Percentiles rank a stretch among this genome's conserved stretches.
Conservation (phyloP, 257 asterid species). For the Nicotiana tomentosiformis region DNA sequence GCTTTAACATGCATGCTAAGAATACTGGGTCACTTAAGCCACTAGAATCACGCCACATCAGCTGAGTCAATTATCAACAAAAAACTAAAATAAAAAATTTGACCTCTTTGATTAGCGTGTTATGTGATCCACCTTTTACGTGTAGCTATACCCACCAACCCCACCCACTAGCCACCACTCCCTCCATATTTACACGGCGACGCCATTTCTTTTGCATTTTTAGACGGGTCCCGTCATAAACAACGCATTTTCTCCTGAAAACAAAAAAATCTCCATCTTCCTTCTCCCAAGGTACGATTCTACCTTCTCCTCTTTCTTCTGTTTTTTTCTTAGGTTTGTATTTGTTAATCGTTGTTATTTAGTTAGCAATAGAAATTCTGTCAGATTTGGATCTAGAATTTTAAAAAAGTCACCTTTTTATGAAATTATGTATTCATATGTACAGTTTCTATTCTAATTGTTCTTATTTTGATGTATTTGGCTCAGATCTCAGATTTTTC, state of each 20-base stretch:
- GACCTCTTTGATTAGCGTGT: neutral
- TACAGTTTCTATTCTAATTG: neutral
- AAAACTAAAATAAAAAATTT: neutral
- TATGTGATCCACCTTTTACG: neutral
- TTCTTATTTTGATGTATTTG: neutral
- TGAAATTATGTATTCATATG: neutral
- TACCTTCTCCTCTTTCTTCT: neutral
- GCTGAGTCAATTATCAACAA: neutral
- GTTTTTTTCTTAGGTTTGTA: neutral
- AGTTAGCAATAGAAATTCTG: neutral
- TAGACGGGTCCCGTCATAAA: conserved; percentile 1
- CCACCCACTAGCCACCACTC: neutral
- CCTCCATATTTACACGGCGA: neutral
- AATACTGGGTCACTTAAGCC: neutral
- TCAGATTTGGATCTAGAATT: neutral
- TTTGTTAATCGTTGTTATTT: neutral
- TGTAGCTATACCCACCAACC: neutral
- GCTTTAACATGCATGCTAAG: neutral
- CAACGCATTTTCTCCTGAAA: neutral
- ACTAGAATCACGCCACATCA: neutral
- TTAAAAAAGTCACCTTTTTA: neutral
- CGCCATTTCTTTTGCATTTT: neutral
- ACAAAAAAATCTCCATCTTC: neutral
- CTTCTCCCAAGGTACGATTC: neutral
- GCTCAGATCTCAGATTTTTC: neutral